These are phyloP conservation scores for Inga laurina DNA, from an alignment of 306 rosid species.

Conservation along the genomic window DNA sequence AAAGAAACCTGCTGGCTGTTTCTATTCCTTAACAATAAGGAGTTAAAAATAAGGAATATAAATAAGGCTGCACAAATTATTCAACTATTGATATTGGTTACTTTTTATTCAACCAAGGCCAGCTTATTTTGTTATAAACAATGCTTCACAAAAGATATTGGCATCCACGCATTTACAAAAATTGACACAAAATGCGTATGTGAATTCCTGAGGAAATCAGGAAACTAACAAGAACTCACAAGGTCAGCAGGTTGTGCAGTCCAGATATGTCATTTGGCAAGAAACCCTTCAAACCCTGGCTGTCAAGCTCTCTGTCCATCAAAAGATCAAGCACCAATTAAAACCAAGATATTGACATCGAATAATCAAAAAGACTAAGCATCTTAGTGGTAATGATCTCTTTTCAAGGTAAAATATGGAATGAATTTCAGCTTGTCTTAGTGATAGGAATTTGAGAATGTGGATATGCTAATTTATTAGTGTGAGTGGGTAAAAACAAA, in stretches of 20 bases:
- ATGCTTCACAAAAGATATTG: not conserved
- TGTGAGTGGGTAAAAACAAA: not conserved
- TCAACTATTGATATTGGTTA: slow-evolving; percentile 8
- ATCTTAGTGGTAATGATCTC: not conserved
- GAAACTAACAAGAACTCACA: slow-evolving; percentile 57
- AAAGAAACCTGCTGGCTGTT: not conserved
- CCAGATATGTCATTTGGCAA: slow-evolving; percentile 74
- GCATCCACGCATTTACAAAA: slow-evolving; percentile 23
- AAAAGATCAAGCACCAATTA: slow-evolving; percentile 33
- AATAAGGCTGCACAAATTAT: not conserved
- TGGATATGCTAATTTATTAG: not conserved
- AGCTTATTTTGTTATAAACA: not conserved
- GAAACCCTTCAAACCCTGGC: slow-evolving; percentile 87
- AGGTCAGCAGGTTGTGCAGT: slow-evolving; percentile 70
- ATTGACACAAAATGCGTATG: slow-evolving; percentile 3
- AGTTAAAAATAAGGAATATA: not conserved
- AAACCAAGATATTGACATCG: slow-evolving; percentile 24
- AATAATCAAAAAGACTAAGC: slow-evolving; percentile 22
- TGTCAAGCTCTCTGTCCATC: slow-evolving; percentile 84
- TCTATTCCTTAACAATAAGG: slow-evolving; percentile 12
- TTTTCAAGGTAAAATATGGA: slow-evolving; percentile 20
- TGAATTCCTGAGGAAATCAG: slow-evolving; percentile 11
- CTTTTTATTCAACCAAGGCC: slow-evolving; percentile 21
- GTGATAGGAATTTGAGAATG: not conserved
- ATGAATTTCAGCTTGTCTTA: slow-evolving; percentile 8